Base-by-base conservation (phyloP, 208 protist species). In the Herpetomonas samuelpessoai region DNA sequence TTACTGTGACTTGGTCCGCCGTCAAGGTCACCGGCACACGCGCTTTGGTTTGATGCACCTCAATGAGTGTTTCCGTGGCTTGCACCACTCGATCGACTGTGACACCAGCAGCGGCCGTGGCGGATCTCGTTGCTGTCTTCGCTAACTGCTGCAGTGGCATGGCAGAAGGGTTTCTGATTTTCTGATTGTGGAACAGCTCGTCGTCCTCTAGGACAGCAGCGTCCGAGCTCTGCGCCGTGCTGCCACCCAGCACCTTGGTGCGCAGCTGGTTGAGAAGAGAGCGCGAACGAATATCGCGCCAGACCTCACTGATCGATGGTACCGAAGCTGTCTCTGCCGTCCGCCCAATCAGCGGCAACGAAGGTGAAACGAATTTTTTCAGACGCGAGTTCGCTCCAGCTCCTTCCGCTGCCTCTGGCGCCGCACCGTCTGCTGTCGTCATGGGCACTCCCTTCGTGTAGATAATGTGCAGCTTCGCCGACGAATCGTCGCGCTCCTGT, bases 1-100 rank as follows among this genome's bases (percentile, higher is more conserved):
- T 52, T 0, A 82, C 58, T 0, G 64, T 83, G 52, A 62, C 56
- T 45, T 52, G 35, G 50, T 30, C 57, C 45, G 62, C 71, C 0
- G 49, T 24, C 9, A 79, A 45, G n/a, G 19, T 61, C 38, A 83
- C 26, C 0, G 71, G 66, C 3, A 79, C 18, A 0, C 54, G 46
- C 1, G 48, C 52, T 6, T 41, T 52, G 22, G 39, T 51, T 21
- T 21, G 19, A 16, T 59, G 48, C 28, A 31, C 27, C 21, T 62
- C 38, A 19, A 57, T 58, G 10, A 48, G 16, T 22, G 44, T 19
- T 22, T 48, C 24, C 10, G 60, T 67, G 0, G 10, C n/a, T 25
- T 55, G 29, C 19, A 55, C 7, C 19, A 25, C 24, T n/a, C 38
- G 50, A n/a, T n/a, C n/a, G n/a, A n/a, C n/a, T n/a, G n/a, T n/a